Base-by-base conservation (phyloP, 768 basidiomycete species). In the Fomitopsis serialis region DNA sequence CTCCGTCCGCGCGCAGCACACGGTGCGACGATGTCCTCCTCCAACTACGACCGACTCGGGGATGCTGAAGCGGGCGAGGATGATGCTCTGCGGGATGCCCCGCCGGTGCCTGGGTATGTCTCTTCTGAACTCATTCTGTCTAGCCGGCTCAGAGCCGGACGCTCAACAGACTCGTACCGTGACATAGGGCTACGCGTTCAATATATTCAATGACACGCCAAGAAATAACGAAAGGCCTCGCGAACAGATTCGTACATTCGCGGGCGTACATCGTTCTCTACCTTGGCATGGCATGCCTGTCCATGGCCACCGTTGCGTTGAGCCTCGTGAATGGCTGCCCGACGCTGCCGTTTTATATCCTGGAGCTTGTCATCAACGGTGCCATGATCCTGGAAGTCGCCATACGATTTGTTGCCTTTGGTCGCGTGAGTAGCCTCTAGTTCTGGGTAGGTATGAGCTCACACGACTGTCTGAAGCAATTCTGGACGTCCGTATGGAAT, bases 401-500 rank as follows among this genome's bases (percentile, higher is more conserved):
- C 1, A 89, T 96, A 54, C 84, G 97, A 37, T 87, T 98, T 66
- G 75, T 98, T 54, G 97, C 97, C 1, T 89, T 97, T 63, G 96
- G 96, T 56, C 80, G 82, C 69, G 96, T 98, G 63, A 63, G 91
- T 75, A 15, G 37, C 24, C 22, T 21, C 25, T 48, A 17, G 4
- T 48, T 48, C 24, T 40, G 36, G 19, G 7, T 6, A 9, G 23
- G 15, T 44, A 15, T 22, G 11, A 17, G 19, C 25, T 34, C 12
- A 40, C 19, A 21, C 11, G 27, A 7, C 46, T 48, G 40, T 54
- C 45, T 49, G 37, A 66, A 95, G 93, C 89, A 93, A 92, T 97
- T 97, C 75, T 95, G 92, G 92, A 89, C 82, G 67, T 90, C 91
- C n/a, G 84, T 85, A 11, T 93, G 92, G 72, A 98, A 98, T 66